Percentiles rank a stretch among this genome's conserved stretches.
These are phyloP conservation scores for Mucor velutinosus DNA, from an alignment of 371 early-diverging fungal genomes.

Conservation along the genomic window DNA sequence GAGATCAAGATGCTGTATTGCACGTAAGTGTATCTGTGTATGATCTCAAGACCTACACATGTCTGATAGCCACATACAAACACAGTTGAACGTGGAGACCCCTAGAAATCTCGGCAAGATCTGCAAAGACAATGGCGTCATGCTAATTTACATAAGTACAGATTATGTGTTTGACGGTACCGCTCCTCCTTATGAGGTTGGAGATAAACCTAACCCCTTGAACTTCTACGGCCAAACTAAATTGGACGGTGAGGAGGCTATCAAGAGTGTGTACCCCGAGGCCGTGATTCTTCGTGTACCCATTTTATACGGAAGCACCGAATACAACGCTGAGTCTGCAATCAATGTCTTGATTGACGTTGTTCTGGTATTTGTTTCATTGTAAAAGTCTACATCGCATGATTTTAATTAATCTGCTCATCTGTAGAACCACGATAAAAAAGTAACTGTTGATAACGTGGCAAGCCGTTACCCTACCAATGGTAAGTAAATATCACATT, in stretches of 20 bases:
- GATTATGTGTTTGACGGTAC: constrained; percentile 93
- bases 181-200: constrained; percentile 74
- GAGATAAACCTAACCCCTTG: constrained; percentile 74
- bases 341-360: constrained; percentile 72
- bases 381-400: not conserved
- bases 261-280: constrained; percentile 51
- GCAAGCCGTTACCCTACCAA: constrained; percentile 81
- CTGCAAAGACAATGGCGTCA: constrained; percentile 48
- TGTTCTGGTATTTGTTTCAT: constrained; percentile 45
- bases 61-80: not conserved
- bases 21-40: constrained; percentile 35
- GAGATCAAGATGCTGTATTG: constrained; percentile 57
- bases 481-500: constrained; percentile 38
- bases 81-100: constrained; percentile 69
- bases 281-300: constrained; percentile 82
- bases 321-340: constrained; percentile 75
- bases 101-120: constrained; percentile 60
- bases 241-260: constrained; percentile 73
- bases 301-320: constrained; percentile 74
- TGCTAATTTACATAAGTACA: constrained; percentile 84
- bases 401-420: not conserved
- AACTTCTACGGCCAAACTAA: constrained; percentile 83
- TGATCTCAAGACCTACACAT: not conserved
- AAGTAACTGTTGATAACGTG: constrained; percentile 67
- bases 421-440: constrained; percentile 34